phyloP scores from a whole-genome alignment of 495 filamentous ascomycete species.

The Glarea lozoyensis region DNA sequence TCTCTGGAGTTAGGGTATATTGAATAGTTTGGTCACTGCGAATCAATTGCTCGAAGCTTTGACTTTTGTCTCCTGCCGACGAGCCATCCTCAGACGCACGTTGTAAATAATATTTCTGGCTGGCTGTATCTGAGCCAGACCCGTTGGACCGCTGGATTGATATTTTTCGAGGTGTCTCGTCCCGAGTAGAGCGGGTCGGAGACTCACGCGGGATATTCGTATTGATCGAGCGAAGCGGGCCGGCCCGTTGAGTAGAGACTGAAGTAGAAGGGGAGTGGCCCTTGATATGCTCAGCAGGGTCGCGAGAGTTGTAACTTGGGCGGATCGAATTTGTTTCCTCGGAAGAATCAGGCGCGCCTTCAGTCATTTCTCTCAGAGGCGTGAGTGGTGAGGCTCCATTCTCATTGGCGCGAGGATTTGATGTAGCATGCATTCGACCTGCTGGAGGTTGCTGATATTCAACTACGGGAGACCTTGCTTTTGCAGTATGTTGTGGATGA shows the following conservation, averaged over 20 bases:
- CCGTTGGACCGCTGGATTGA: constrained; percentile 23
- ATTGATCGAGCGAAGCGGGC: neutral
- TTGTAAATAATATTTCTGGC: constrained; percentile 34
- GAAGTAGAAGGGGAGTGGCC: constrained; percentile 12
- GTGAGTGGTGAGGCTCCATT: constrained; percentile 25
- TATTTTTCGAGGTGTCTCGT: constrained; percentile 3
- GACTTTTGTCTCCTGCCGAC: constrained; percentile 31
- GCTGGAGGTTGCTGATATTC: neutral
- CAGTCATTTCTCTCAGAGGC: constrained; percentile 27
- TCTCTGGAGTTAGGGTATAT: constrained; percentile 85
- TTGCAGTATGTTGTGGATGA: neutral
- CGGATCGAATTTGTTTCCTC: constrained; percentile 24
- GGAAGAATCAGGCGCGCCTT: constrained; percentile 24
- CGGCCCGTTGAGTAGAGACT: neutral
- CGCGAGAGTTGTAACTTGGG: constrained; percentile 6
- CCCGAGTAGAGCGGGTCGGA: constrained; percentile 10
- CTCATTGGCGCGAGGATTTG: constrained; percentile 1
- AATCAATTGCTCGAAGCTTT: constrained; percentile 76
- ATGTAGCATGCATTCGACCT: neutral
- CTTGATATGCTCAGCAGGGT: constrained; percentile 5
- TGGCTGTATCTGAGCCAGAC: constrained; percentile 31
- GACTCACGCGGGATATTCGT: constrained; percentile 9
- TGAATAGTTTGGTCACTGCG: constrained; percentile 86
- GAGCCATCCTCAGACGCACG: constrained; percentile 39
- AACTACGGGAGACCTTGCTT: neutral